phyloP scores from a whole-genome alignment of 106 monocot species.

The Posidonia australis region DNA sequence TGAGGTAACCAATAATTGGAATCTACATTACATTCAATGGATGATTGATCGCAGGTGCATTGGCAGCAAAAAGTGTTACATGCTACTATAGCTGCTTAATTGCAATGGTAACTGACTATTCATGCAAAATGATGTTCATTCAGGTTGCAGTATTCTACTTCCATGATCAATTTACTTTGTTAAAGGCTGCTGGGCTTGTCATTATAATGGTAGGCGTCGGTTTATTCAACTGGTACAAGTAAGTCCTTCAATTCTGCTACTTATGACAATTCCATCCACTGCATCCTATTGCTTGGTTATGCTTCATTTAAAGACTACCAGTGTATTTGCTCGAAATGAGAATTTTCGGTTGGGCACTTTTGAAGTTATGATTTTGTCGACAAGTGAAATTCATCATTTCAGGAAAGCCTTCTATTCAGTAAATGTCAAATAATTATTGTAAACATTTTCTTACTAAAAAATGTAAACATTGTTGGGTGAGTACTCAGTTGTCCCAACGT shows the following conservation, averaged over 20 bases:
- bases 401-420: background rate
- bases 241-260: conserved; percentile 21
- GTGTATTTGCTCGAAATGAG: background rate
- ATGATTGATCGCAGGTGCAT: no score
- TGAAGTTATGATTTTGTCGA: background rate
- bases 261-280: background rate
- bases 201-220: conserved; percentile 82
- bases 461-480: no score
- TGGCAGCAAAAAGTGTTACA: no score
- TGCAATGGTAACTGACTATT: background rate
- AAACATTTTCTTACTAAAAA: no score
- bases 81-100: background rate
- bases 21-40: no score
- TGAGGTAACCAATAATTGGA: no score
- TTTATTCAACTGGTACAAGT: conserved; percentile 98
- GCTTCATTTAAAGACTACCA: background rate
- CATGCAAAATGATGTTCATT: conserved; percentile 12
- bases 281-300: background rate
- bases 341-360: background rate
- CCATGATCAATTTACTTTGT: conserved; percentile 69
- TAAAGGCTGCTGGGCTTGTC: conserved; percentile 69
- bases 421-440: no score
- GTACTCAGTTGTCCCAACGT: no score
- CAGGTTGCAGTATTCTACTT: conserved; percentile 93
- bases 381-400: background rate